Evolutionary conservation across 1,284 basidiomycete species (phyloP).

Genomic region (Cutaneotrichosporon cavernicola): DNA sequence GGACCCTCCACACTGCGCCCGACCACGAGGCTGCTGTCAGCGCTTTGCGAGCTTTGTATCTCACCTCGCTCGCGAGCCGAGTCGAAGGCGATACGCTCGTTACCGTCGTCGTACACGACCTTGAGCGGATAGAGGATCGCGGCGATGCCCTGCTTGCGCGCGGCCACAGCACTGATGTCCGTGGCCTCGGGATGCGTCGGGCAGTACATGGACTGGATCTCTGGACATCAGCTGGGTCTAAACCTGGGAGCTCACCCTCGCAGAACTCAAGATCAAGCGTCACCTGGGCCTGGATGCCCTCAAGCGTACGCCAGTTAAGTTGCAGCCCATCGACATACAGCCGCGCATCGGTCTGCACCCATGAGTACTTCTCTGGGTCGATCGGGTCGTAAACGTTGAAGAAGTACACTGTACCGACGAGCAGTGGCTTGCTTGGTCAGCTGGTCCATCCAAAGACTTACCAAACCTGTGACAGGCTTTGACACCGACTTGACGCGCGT

Average conservation of each 20-base stretch:
- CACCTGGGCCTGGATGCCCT: constrained; percentile 73
- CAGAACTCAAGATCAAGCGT: constrained; percentile 79
- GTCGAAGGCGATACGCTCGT: constrained; percentile 77
- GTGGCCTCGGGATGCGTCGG: constrained; percentile 73
- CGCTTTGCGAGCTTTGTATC: constrained; percentile 1
- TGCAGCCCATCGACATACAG: constrained; percentile 75
- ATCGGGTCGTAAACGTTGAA: constrained; percentile 71
- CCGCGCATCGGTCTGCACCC: constrained; percentile 79
- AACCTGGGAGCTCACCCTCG: constrained; percentile 38
- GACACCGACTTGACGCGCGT: not conserved
- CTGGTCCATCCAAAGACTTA: constrained; percentile 41
- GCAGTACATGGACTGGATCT: constrained; percentile 73
- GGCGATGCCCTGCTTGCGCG: constrained; percentile 63
- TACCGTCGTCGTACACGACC: constrained; percentile 78
- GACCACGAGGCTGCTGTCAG: constrained; percentile 6
- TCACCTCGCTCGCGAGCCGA: constrained; percentile 68
- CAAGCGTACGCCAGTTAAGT: constrained; percentile 75
- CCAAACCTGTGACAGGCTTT: constrained; percentile 53
- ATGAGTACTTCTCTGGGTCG: constrained; percentile 66
- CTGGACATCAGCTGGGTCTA: constrained; percentile 45
- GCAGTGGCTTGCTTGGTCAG: constrained; percentile 65
- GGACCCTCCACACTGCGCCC: constrained; percentile 34
- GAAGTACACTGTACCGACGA: constrained; percentile 80
- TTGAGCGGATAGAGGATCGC: constrained; percentile 81
- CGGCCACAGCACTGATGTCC: constrained; percentile 79